Evolutionary conservation across 371 early-diverging fungal genomes (phyloP).

Genomic region (Saksenaea vasiformis): DNA sequence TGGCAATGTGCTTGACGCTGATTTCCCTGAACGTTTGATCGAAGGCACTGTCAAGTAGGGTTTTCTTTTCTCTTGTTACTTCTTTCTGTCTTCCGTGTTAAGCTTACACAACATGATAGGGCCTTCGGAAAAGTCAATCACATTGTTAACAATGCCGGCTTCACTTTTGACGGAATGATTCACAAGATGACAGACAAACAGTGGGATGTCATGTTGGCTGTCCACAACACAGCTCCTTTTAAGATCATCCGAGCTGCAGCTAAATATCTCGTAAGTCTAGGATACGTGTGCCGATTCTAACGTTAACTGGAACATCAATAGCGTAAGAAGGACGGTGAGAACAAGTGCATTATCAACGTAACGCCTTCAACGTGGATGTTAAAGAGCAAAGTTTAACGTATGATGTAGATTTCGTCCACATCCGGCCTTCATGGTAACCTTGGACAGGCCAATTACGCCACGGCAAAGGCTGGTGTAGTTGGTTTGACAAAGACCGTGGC

Average conservation of each 20-base stretch:
- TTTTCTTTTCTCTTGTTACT: slow-evolving; percentile 1
- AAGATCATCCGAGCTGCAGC: slow-evolving; percentile 69
- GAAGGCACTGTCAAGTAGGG: slow-evolving; percentile 60
- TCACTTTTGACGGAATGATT: slow-evolving; percentile 70
- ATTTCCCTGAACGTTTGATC: slow-evolving; percentile 62
- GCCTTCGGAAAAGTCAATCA: slow-evolving; percentile 71
- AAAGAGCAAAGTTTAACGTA: background rate
- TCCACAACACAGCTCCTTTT: slow-evolving; percentile 74
- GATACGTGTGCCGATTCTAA: background rate
- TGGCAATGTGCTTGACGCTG: slow-evolving; percentile 56
- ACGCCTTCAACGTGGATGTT: slow-evolving; percentile 2
- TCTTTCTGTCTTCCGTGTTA: background rate
- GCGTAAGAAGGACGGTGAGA: slow-evolving; percentile 53
- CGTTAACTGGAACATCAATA: background rate
- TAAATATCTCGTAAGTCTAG: slow-evolving; percentile 46
- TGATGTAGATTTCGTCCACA: slow-evolving; percentile 62
- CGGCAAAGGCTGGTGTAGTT: slow-evolving; percentile 54
- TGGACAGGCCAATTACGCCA: slow-evolving; percentile 59
- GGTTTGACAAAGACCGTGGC: slow-evolving; percentile 64
- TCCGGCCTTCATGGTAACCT: slow-evolving; percentile 73
- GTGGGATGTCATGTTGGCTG: slow-evolving; percentile 67
- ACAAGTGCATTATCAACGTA: slow-evolving; percentile 60
- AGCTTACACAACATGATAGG: slow-evolving; percentile 16
- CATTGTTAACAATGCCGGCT: slow-evolving; percentile 75
- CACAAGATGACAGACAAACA: slow-evolving; percentile 74